These are phyloP conservation scores for Raphanus sativus DNA, from an alignment of 345 rosid genomes.

Conservation along the genomic window DNA sequence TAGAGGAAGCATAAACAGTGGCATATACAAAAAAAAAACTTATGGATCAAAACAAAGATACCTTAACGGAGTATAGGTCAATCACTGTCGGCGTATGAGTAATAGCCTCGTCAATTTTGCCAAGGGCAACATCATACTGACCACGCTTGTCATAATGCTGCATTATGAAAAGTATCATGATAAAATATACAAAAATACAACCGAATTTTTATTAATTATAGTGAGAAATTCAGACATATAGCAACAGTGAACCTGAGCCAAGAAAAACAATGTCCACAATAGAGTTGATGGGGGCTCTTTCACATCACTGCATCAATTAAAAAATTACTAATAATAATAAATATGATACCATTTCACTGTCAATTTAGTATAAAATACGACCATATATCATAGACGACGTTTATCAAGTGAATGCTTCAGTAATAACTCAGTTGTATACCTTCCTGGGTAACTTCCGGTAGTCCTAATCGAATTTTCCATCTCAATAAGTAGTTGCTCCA, in stretches of 20 bases:
- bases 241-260: conserved; percentile 76
- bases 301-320: conserved; percentile 59
- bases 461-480: conserved; percentile 76
- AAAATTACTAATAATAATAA: not conserved
- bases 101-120: conserved; percentile 88
- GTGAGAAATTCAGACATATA: conserved; percentile 7
- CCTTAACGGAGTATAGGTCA: conserved; percentile 94
- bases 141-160: conserved; percentile 99
- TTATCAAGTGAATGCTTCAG: not conserved
- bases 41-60: conserved; percentile 35
- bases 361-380: not conserved
- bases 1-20: conserved; percentile 4
- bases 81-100: conserved; percentile 95
- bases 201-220: conserved; percentile 14
- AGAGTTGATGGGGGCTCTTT: conserved; percentile 95
- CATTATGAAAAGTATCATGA: conserved; percentile 31
- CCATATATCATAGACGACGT: not conserved
- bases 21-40: not conserved
- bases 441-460: conserved; percentile 70
- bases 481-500: conserved; percentile 79
- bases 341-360: not conserved
- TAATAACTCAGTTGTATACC: conserved; percentile 48
- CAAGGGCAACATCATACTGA: conserved; percentile 69
- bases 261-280: conserved; percentile 85
- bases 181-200: conserved; percentile 9